Conservation (phyloP, 2,329 filamentous ascomycete species). For the Sporothrix phasma region DNA sequence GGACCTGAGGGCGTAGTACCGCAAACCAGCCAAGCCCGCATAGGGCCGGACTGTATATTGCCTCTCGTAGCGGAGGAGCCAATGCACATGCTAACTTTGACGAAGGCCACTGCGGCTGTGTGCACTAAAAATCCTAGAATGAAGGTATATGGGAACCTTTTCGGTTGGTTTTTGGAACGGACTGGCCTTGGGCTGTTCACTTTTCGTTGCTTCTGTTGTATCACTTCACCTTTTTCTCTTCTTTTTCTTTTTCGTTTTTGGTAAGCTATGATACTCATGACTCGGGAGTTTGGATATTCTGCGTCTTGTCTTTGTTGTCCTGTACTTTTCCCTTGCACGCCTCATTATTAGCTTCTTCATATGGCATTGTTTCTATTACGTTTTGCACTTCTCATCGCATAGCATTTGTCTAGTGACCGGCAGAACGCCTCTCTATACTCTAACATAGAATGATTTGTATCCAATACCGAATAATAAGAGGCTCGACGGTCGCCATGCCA, state of each 20-base stretch:
- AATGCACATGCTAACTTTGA: neutral
- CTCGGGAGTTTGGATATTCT: slow-evolving; percentile 7
- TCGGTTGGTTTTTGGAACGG: neutral
- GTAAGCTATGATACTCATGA: slow-evolving; percentile 10
- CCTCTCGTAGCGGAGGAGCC: neutral
- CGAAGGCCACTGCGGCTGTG: neutral
- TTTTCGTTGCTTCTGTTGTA: neutral
- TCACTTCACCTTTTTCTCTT: neutral
- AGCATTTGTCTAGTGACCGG: neutral
- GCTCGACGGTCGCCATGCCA: neutral
- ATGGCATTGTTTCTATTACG: neutral
- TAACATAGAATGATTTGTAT: neutral
- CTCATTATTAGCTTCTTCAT: neutral
- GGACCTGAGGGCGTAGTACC: neutral
- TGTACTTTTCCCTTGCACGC: neutral
- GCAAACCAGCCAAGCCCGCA: neutral
- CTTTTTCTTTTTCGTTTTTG: neutral
- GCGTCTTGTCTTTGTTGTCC: neutral
- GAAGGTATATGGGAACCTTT: neutral
- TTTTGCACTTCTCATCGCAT: neutral
- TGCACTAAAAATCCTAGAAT: neutral
- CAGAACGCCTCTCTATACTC: neutral
- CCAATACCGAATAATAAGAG: neutral
- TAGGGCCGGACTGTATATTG: neutral
- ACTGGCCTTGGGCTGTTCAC: neutral